Conservation (phyloP, 169 alveolate species). For the Cryptosporidium tyzzeri region DNA sequence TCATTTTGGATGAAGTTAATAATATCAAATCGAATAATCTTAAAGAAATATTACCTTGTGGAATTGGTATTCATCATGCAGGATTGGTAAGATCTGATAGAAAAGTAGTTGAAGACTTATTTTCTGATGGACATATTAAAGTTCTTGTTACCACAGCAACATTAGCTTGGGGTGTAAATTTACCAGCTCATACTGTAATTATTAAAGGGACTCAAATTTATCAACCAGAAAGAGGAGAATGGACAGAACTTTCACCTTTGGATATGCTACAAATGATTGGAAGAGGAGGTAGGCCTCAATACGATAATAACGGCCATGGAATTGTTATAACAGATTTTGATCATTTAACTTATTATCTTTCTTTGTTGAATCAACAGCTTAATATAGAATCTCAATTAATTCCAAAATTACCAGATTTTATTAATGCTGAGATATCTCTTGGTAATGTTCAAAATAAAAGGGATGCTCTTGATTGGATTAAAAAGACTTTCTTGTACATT, state of each 20-base stretch:
- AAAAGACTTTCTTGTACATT: slow-evolving; percentile 96
- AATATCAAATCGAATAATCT: slow-evolving; percentile 88
- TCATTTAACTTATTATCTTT: slow-evolving; percentile 95
- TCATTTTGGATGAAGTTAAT: slow-evolving; percentile 90
- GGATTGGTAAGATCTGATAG: slow-evolving; percentile 98
- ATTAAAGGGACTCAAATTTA: slow-evolving; percentile 99
- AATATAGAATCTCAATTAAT: slow-evolving; percentile 97
- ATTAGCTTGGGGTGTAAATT: slow-evolving; percentile 99
- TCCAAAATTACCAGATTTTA: slow-evolving; percentile 92
- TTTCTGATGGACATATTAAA: slow-evolving; percentile 95
- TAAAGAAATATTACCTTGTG: slow-evolving; percentile 96
- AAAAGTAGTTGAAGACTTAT: slow-evolving; percentile 96
- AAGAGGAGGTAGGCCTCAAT: slow-evolving; percentile 99
- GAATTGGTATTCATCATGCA: slow-evolving; percentile 99
- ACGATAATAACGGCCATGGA: slow-evolving; percentile 99
- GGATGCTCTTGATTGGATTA: slow-evolving; percentile 98
- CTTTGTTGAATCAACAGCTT: slow-evolving; percentile 96
- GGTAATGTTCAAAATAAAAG: slow-evolving; percentile 92
- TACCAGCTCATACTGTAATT: slow-evolving; percentile 99
- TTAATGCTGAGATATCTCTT: slow-evolving; percentile 98
- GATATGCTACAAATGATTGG: slow-evolving; percentile 99
- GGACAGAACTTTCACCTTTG: slow-evolving; percentile 98
- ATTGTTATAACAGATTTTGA: slow-evolving; percentile 96
- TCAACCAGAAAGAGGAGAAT: slow-evolving; percentile 96
- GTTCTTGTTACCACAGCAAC: slow-evolving; percentile 99